Evolutionary conservation across 108 stramenopile species (phyloP), one percentile per base, ranked within the genome.

Genomic region (Cyclotella atomus): DNA sequence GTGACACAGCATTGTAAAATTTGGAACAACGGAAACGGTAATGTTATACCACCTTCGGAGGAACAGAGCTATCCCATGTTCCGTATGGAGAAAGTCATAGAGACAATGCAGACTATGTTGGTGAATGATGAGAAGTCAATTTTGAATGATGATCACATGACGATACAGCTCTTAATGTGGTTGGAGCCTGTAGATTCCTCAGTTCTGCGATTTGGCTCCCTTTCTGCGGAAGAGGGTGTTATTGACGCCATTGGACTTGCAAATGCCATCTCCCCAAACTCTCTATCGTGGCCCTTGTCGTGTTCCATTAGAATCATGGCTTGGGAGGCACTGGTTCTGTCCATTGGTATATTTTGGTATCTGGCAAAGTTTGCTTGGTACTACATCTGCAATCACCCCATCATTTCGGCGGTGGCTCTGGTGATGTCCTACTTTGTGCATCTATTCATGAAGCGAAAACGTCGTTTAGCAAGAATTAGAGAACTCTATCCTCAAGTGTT

Each of bases 181-280:
- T 59, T 79, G 33, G 33, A 54, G 32, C 79, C 71, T 38, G 67
- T 79, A 28, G 71, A 79, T 35, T 15, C 66, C 4, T 44, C 38
- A 8, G 33, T 28, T 44, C 36, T 79, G 41, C 32, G 59, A 45
- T 73, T 73, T 56, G 71, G 67, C 41, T 56, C 71, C 5, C 59
- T 73, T 50, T 60, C 71, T 25, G 71, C 14, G 19, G 21, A 73
- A 32, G 55, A 65, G 16, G 47, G 6, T n/a, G 30, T 34, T 34
- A 53, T 68, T 25, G 61, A 71, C 38, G 66, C 65, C 4, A 63
- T 79, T 28, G 71, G 79, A 16, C 71, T 79, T n/a, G 59, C 55
- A 3, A 47, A 23, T 17, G 71, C 30, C 3, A 60, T 73, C 14
- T 56, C 67, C 24, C 53, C 67, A 30, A 54, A 68, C 56, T 59